Evolutionary conservation across 2,329 filamentous ascomycete species (phyloP).

Genomic region (Arachnomyces sp.): DNA sequence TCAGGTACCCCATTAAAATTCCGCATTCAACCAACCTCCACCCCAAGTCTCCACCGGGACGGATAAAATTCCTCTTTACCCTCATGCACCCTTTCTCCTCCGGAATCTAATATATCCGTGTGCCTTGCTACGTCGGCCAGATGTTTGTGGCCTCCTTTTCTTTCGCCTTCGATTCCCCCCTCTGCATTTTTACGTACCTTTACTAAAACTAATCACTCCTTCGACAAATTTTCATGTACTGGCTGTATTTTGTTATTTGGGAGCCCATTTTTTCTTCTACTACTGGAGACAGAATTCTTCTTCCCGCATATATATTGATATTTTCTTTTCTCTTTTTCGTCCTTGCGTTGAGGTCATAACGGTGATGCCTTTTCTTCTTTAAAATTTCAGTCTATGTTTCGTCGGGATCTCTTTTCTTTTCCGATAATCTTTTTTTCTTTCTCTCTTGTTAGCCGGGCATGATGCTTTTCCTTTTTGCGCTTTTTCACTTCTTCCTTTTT

Average conservation of each 20-base stretch:
- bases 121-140: neutral
- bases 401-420: slow-evolving; percentile 10
- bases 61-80: neutral
- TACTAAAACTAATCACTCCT: neutral
- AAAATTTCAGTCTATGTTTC: slow-evolving; percentile 16
- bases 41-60: no score
- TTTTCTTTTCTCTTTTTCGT: neutral
- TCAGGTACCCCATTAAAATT: no score
- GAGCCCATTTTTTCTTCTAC: neutral
- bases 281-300: neutral
- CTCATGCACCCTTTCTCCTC: neutral
- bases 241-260: neutral
- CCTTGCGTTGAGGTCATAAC: slow-evolving; percentile 4
- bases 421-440: slow-evolving; percentile 11
- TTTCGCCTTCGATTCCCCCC: neutral
- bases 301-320: neutral
- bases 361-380: slow-evolving; percentile 7
- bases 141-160: slow-evolving; percentile 1
- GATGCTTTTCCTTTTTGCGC: slow-evolving; percentile 12
- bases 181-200: neutral
- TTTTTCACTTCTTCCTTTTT: slow-evolving; percentile 20
- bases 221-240: neutral
- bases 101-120: no score
- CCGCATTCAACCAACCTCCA: no score
- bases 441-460: slow-evolving; percentile 1